Percentiles rank a stretch among this genome's conserved stretches.
Conservation (phyloP, 106 monocot species). For the Dendrobium catenatum region DNA sequence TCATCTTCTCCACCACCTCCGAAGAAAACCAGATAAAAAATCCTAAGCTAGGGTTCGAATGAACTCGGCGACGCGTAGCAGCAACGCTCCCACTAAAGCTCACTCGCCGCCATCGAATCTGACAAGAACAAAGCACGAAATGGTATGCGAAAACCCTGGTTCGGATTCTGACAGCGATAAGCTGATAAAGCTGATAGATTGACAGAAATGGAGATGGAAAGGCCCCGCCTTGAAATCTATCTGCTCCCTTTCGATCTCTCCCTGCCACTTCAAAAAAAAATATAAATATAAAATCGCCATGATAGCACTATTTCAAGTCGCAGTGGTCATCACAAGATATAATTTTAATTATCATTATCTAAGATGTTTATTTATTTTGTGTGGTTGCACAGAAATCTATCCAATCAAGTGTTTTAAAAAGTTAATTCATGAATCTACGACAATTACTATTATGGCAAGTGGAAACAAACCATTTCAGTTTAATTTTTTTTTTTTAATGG, state of each 20-base stretch:
- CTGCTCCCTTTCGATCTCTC: background rate
- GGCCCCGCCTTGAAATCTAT: background rate
- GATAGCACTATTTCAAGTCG: background rate
- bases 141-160: background rate
- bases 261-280: background rate
- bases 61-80: background rate
- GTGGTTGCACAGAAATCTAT: background rate
- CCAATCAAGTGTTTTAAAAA: background rate
- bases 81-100: background rate
- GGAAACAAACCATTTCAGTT: too few species aligned
- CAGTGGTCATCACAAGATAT: too few species aligned
- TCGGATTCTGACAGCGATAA: background rate
- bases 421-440: background rate
- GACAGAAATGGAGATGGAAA: background rate
- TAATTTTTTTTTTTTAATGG: too few species aligned
- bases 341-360: too few species aligned
- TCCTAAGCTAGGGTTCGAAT: background rate
- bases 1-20: constrained; percentile 10
- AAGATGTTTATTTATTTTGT: too few species aligned
- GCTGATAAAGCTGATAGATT: background rate
- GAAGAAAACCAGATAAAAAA: background rate
- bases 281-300: background rate
- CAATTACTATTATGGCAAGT: too few species aligned
- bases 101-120: constrained; percentile 5
- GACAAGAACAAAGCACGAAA: background rate